Evolutionary conservation across 192 early-diverging fungal genomes (phyloP), one percentile per base, ranked within the genome.

Genomic region (Coemansia sp.): DNA sequence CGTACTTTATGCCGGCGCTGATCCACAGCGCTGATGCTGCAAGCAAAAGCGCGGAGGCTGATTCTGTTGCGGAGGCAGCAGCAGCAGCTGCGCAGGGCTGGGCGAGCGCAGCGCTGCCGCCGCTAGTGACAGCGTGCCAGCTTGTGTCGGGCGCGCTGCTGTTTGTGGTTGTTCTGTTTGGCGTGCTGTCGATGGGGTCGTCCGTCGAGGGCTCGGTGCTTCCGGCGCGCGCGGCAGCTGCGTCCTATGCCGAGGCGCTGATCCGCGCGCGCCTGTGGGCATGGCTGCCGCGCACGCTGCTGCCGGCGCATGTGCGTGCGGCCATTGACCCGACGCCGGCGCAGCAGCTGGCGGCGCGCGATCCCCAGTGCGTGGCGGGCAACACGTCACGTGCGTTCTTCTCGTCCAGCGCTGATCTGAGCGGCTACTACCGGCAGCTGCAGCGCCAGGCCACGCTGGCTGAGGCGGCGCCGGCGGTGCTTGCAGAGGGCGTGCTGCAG

Each of bases 151-250:
- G 64, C 4, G 49, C 45, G 27, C 65, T 67, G 42, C 61, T 77
- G 19, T 77, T 77, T 54, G 57, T 67, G 11, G 74, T 71, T 18
- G 74, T 71, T 10, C 66, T 77, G 64, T 77, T 70, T 57, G 74
- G 74, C 5, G 56, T 77, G 25, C 57, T 67, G 61, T 66, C 74
- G 21, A 54, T 77, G 44, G 64, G 61, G 11, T 50, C 68, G 11
- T 67, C 71, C 3, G 54, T 73, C 18, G 71, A 73, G 45, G 71
- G 66, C 23, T 64, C 71, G 10, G 61, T 71, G 5, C 60, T 70
- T 21, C 74, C 74, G 23, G 38, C 70, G 64, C 74, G 65, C 16
- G 57, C 70, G 10, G 47, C 66, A 24, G 47, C 44, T 6, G 42
- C 58, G 19, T 60, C 60, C 8, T 63, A 71, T n/a, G 29, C 45